These are phyloP conservation scores for Cladophialophora yegresii DNA, from an alignment of 2,329 filamentous ascomycete species.

Conservation along the genomic window DNA sequence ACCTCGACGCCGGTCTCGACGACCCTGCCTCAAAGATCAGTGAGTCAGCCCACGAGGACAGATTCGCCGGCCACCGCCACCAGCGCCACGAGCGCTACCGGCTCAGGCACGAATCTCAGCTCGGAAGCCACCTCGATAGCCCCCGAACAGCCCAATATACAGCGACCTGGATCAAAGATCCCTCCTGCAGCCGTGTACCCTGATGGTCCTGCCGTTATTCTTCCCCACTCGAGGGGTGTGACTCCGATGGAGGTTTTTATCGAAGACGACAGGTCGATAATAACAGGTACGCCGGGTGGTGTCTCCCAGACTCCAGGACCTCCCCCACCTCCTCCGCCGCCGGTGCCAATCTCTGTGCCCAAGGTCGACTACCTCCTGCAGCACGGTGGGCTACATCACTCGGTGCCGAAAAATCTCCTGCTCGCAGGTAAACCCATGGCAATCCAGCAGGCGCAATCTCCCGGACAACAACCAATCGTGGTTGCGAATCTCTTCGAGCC, in stretches of 20 bases:
- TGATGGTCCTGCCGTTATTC: constrained; percentile 10
- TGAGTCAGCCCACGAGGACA: constrained; percentile 39
- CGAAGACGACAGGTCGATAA: constrained; percentile 37
- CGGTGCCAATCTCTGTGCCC: constrained; percentile 67
- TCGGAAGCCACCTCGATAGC: constrained; percentile 52
- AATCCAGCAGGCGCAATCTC: constrained; percentile 52
- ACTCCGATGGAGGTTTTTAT: constrained; percentile 44
- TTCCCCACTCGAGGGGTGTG: constrained; percentile 33
- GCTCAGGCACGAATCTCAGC: constrained; percentile 35
- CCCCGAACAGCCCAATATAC: constrained; percentile 45
- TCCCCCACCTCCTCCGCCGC: constrained; percentile 76
- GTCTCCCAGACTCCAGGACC: constrained; percentile 51
- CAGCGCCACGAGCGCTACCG: constrained; percentile 41
- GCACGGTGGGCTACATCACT: constrained; percentile 75
- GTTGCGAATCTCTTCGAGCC: constrained; percentile 77
- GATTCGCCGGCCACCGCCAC: constrained; percentile 44
- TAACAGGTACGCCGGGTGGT: constrained; percentile 38
- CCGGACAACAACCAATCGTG: constrained; percentile 66
- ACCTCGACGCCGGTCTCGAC: constrained; percentile 35
- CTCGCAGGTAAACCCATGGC: constrained; percentile 47
- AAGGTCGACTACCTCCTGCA: constrained; percentile 90
- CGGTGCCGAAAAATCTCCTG: constrained; percentile 73
- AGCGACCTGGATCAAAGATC: constrained; percentile 35
- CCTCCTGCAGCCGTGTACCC: constrained; percentile 18
- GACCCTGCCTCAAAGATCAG: constrained; percentile 40